Evolutionary conservation across 306 rosid genomes (phyloP).

Genomic region (Argentina anserina): DNA sequence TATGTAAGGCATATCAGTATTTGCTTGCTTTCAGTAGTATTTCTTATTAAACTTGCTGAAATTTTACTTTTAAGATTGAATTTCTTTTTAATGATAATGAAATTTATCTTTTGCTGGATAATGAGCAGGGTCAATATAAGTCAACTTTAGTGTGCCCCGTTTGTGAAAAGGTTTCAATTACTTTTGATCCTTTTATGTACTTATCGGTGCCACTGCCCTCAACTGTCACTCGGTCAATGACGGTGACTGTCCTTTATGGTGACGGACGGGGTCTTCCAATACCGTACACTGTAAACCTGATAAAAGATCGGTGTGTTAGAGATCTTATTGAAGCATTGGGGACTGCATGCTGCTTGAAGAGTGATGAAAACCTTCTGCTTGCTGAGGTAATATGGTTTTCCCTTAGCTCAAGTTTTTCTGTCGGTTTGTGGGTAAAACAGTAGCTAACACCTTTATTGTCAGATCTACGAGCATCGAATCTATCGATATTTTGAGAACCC

Average conservation of each 20-base stretch:
- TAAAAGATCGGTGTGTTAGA: constrained; percentile 64
- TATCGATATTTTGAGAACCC: constrained; percentile 73
- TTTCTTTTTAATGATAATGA: neutral
- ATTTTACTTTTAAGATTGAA: neutral
- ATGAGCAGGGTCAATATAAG: constrained; percentile 94
- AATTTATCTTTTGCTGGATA: constrained; percentile 16
- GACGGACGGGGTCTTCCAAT: constrained; percentile 91
- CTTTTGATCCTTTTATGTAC: constrained; percentile 99
- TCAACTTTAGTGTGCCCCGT: constrained; percentile 94
- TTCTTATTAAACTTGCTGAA: neutral
- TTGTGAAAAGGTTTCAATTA: constrained; percentile 87
- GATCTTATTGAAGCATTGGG: constrained; percentile 71
- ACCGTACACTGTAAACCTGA: constrained; percentile 71
- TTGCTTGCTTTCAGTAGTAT: neutral
- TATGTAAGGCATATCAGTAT: neutral
- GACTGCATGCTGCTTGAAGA: constrained; percentile 78
- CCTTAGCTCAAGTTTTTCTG: constrained; percentile 4
- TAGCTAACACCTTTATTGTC: constrained; percentile 21
- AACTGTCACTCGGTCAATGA: constrained; percentile 71
- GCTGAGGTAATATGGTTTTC: constrained; percentile 63
- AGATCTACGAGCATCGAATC: constrained; percentile 75
- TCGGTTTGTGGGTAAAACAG: neutral
- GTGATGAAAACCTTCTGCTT: constrained; percentile 86
- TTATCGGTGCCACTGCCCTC: constrained; percentile 95
- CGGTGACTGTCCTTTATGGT: constrained; percentile 71